Evolutionary conservation across 495 filamentous ascomycete species (phyloP).

Genomic region (Xylaria bambusicola): DNA sequence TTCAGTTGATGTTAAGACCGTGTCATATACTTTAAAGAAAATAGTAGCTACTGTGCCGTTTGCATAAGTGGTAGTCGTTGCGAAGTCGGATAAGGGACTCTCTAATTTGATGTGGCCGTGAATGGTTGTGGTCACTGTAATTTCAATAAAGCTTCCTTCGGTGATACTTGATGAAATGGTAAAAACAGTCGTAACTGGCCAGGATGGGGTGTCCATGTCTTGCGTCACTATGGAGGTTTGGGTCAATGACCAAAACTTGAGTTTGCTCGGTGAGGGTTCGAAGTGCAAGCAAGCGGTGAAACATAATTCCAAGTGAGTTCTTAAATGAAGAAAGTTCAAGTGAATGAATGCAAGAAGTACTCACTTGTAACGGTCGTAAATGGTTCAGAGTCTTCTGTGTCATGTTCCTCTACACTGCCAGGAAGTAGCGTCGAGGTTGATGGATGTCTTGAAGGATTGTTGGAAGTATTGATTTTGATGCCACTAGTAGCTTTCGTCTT

Average conservation of each 20-base stretch:
- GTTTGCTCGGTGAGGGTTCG: not conserved
- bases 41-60: conserved; percentile 12
- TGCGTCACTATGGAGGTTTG: not conserved
- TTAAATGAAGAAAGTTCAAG: not conserved
- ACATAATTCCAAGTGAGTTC: no score
- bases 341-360: not conserved
- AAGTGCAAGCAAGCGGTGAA: no score
- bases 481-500: not conserved
- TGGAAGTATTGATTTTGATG: not conserved
- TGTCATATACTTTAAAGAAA: not conserved
- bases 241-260: not conserved
- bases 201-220: not conserved
- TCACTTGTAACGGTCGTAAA: conserved; percentile 4
- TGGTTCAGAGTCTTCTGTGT: not conserved
- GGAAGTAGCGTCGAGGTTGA: not conserved
- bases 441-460: not conserved
- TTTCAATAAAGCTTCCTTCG: not conserved
- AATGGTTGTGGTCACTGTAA: not conserved
- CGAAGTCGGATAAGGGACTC: conserved; percentile 8
- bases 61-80: not conserved
- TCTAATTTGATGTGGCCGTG: conserved; percentile 2
- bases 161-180: not conserved
- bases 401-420: not conserved
- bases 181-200: not conserved
- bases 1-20: not conserved